These are phyloP conservation scores for Phytophthora crassamura DNA, from an alignment of 352 stramenopile species.

Conservation along the genomic window DNA sequence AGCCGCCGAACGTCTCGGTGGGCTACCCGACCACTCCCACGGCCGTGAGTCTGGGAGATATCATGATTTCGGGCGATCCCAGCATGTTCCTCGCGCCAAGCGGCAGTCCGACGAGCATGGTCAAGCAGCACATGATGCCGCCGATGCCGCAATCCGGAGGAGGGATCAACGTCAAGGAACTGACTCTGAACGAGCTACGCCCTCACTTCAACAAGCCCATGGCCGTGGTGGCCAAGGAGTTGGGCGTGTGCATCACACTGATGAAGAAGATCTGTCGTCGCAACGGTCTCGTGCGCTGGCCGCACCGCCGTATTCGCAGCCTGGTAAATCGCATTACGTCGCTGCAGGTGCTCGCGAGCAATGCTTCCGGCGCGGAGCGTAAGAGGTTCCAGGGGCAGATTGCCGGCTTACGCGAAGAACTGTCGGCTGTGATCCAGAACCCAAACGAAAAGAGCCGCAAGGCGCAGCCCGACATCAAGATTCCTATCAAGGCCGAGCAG, in stretches of 20 bases:
- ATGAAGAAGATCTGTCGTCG: conserved; percentile 90
- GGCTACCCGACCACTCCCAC: conserved; percentile 37
- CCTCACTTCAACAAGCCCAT: conserved; percentile 89
- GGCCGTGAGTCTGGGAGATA: conserved; percentile 45
- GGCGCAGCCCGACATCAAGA: conserved; percentile 64
- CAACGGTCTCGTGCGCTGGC: conserved; percentile 83
- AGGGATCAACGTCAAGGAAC: conserved; percentile 75
- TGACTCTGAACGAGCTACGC: conserved; percentile 83
- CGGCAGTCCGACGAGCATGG: conserved; percentile 43
- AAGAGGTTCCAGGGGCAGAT: conserved; percentile 75
- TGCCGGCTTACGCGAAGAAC: conserved; percentile 60
- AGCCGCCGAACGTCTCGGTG: conserved; percentile 21
- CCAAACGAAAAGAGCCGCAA: conserved; percentile 88
- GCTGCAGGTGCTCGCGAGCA: conserved; percentile 69
- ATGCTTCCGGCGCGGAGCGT: conserved; percentile 54
- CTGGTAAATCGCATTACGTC: conserved; percentile 86
- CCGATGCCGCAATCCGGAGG: conserved; percentile 41
- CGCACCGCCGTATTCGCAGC: conserved; percentile 82
- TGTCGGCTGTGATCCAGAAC: conserved; percentile 85
- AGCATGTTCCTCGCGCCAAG: conserved; percentile 47
- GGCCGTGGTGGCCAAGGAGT: conserved; percentile 80
- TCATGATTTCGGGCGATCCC: conserved; percentile 56
- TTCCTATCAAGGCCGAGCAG: conserved; percentile 30
- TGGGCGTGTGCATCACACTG: conserved; percentile 86
- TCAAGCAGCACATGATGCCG: conserved; percentile 58